Percentiles rank a stretch among this genome's conserved stretches.
Evolutionary conservation across 805 yeast genomes (phyloP).

Genomic region (Yamadazyma olivae): DNA sequence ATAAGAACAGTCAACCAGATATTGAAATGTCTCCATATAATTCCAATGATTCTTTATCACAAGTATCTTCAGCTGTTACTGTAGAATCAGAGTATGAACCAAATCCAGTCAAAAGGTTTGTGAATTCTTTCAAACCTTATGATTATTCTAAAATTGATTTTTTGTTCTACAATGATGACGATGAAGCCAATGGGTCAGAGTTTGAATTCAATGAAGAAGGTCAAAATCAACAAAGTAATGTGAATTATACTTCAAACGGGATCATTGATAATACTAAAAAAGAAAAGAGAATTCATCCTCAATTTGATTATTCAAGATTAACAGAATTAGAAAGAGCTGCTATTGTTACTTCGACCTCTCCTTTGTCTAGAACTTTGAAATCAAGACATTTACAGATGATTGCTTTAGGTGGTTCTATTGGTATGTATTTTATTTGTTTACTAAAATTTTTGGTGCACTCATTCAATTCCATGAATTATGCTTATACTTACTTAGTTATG

Average conservation of each 20-base stretch:
- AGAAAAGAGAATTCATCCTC: conserved; percentile 16
- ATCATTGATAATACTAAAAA: conserved; percentile 6
- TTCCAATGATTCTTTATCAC: conserved; percentile 2
- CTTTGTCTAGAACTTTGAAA: conserved; percentile 22
- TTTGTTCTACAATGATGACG: conserved; percentile 11
- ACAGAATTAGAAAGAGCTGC: conserved; percentile 33
- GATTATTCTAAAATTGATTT: conserved; percentile 21
- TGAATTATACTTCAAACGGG: conserved; percentile 3
- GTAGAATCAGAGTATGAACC: conserved; percentile 12
- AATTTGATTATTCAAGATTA: conserved; percentile 23
- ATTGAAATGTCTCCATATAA: conserved; percentile 9
- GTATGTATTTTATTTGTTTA: conserved; percentile 5
- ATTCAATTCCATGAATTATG: too few relatives aligned
- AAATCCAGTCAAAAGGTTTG: conserved; percentile 15
- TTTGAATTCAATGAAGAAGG: neutral
- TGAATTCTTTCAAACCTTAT: conserved; percentile 24
- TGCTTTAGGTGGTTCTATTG: conserved; percentile 23
- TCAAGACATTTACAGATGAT: conserved; percentile 18
- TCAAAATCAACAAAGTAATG: conserved; percentile 1
- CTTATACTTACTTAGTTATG: too few relatives aligned
- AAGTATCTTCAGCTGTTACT: conserved; percentile 3
- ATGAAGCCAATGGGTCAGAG: conserved; percentile 3
- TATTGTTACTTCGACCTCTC: conserved; percentile 30
- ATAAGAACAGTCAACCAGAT: conserved; percentile 2
- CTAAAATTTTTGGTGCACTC: too few relatives aligned